These are phyloP conservation scores for Lipomyces lipofer DNA, from an alignment of 805 yeast species.

Conservation along the genomic window DNA sequence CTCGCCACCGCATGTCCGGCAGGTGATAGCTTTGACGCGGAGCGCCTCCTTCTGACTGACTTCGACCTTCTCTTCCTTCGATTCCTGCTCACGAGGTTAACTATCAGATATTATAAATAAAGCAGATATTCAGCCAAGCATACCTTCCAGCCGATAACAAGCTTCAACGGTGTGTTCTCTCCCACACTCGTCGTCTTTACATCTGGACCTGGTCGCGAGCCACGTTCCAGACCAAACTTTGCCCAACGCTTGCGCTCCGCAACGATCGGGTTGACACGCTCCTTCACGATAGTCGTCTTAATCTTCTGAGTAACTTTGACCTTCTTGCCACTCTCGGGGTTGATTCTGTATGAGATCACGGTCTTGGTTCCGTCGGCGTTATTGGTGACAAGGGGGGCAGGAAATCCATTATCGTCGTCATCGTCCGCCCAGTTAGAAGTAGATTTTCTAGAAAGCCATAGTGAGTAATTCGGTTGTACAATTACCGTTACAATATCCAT, in stretches of 20 bases:
- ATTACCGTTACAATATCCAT: not conserved
- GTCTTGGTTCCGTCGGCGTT: conserved; percentile 91
- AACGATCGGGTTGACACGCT: conserved; percentile 77
- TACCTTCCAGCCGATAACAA: conserved; percentile 47
- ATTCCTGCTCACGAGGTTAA: conserved; percentile 53
- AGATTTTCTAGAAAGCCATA: conserved; percentile 14
- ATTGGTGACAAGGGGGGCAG: conserved; percentile 69
- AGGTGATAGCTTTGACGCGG: conserved; percentile 53
- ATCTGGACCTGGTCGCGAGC: conserved; percentile 81
- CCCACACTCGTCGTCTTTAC: conserved; percentile 84
- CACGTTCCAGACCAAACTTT: conserved; percentile 80
- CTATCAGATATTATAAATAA: not conserved
- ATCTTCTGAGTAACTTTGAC: conserved; percentile 85
- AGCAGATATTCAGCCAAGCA: not conserved
- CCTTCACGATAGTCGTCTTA: conserved; percentile 72
- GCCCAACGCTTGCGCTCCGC: conserved; percentile 88
- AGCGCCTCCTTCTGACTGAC: conserved; percentile 60
- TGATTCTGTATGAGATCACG: conserved; percentile 65
- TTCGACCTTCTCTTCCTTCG: conserved; percentile 63
- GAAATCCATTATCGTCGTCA: conserved; percentile 44
- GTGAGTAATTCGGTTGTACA: not conserved
- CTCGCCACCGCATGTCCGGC: conserved; percentile 92
- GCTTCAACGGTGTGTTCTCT: conserved; percentile 73
- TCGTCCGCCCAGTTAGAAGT: conserved; percentile 65
- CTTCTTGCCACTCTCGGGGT: conserved; percentile 76